Conservation (phyloP, 2,329 filamentous ascomycete species). For the Talaromyces sp. region DNA sequence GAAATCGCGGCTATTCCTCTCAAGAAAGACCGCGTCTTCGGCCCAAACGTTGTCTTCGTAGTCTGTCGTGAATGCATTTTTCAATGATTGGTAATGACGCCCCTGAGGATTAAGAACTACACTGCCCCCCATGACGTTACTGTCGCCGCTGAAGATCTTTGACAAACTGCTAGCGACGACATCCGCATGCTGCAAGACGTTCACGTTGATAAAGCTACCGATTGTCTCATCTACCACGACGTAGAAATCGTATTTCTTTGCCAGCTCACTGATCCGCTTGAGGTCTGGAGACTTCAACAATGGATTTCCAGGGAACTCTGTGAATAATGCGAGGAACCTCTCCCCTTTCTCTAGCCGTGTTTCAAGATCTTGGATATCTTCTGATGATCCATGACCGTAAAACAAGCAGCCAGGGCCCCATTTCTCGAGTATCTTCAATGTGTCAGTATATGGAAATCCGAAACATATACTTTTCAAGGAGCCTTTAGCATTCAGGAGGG, state of each 20-base stretch:
- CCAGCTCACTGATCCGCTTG: slow-evolving; percentile 69
- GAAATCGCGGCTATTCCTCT: slow-evolving; percentile 94
- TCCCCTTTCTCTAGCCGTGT: slow-evolving; percentile 64
- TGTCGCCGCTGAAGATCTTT: slow-evolving; percentile 95
- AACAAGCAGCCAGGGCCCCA: slow-evolving; percentile 86
- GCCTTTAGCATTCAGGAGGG: slow-evolving; percentile 61
- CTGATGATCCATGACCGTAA: slow-evolving; percentile 72
- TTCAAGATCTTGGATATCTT: slow-evolving; percentile 82
- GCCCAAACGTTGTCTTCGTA: slow-evolving; percentile 92
- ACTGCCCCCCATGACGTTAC: slow-evolving; percentile 94
- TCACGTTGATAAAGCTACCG: slow-evolving; percentile 92
- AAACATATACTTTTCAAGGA: slow-evolving; percentile 69
- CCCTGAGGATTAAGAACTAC: slow-evolving; percentile 60
- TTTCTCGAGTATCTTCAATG: slow-evolving; percentile 89
- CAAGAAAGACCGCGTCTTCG: slow-evolving; percentile 90
- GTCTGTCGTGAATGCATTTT: slow-evolving; percentile 56
- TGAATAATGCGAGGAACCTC: slow-evolving; percentile 76
- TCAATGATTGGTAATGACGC: slow-evolving; percentile 67
- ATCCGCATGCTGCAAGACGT: slow-evolving; percentile 84
- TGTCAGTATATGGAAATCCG: slow-evolving; percentile 97
- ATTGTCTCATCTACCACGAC: slow-evolving; percentile 95
- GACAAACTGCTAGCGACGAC: slow-evolving; percentile 91
- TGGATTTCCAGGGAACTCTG: slow-evolving; percentile 92
- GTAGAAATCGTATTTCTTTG: slow-evolving; percentile 78
- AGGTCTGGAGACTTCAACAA: slow-evolving; percentile 81